phyloP scores from a whole-genome alignment of 768 basidiomycete genomes.

The Symmetrospora coprosmae region DNA sequence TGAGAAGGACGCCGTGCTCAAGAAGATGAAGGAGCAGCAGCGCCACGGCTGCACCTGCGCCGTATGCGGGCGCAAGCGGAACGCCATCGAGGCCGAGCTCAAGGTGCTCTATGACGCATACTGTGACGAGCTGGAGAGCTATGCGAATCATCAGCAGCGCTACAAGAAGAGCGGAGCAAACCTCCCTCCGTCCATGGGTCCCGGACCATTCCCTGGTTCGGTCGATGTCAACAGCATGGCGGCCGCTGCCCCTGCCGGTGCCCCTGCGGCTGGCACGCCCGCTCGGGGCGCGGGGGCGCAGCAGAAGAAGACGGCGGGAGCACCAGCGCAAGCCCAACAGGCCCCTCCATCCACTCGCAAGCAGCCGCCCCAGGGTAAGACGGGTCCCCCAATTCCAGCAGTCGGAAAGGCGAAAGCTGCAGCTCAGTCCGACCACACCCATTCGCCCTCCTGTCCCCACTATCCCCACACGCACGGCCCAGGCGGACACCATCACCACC shows the following conservation, averaged over 20 bases:
- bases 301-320: conserved; percentile 31
- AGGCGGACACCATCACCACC: conserved; percentile 24
- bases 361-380: conserved; percentile 22
- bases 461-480: conserved; percentile 29
- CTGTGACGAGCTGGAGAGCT: conserved; percentile 99
- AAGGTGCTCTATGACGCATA: conserved; percentile 99
- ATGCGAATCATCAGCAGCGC: conserved; percentile 94
- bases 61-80: conserved; percentile 94
- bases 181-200: conserved; percentile 80
- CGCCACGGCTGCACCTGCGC: conserved; percentile 90
- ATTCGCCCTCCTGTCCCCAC: conserved; percentile 30
- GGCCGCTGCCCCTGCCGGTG: conserved; percentile 25
- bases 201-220: conserved; percentile 94
- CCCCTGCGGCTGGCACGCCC: conserved; percentile 6
- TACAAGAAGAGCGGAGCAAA: conserved; percentile 66
- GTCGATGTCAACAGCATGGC: conserved; percentile 74
- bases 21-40: conserved; percentile 99
- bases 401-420: conserved; percentile 15
- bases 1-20: conserved; percentile 92
- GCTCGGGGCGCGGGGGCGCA: background rate
- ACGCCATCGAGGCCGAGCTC: conserved; percentile 88
- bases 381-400: conserved; percentile 13
- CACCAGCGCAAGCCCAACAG: conserved; percentile 24
- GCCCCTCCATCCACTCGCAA: conserved; percentile 24
- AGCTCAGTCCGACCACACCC: conserved; percentile 24